These are phyloP conservation scores for Hypoxylon fragiforme DNA, from an alignment of 495 filamentous ascomycete species.

Conservation along the genomic window DNA sequence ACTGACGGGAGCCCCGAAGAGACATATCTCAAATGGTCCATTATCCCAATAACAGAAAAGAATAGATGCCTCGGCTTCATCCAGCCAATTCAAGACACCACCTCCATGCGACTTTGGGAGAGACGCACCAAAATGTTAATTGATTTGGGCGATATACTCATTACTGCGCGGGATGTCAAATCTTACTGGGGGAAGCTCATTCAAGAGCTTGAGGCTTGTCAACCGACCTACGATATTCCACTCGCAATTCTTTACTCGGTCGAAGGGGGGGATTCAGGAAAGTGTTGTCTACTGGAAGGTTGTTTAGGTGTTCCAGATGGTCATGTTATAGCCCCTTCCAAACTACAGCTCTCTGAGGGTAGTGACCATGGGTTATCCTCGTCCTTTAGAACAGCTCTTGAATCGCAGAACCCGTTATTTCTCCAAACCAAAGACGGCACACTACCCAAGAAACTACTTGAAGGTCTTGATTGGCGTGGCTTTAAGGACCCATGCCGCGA, in stretches of 20 bases:
- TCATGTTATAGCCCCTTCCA: constrained; percentile 58
- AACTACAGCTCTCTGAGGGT: constrained; percentile 58
- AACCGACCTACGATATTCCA: constrained; percentile 56
- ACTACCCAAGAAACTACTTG: constrained; percentile 56
- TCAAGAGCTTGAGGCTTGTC: constrained; percentile 61
- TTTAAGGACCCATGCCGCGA: constrained; percentile 64
- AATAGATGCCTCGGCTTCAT: constrained; percentile 55
- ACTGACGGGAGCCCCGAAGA: constrained; percentile 64
- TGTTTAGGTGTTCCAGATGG: constrained; percentile 62
- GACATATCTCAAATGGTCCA: constrained; percentile 68
- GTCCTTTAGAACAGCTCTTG: constrained; percentile 67
- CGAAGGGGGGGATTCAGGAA: constrained; percentile 57
- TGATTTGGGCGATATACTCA: constrained; percentile 69
- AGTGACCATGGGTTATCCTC: constrained; percentile 64
- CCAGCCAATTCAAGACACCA: constrained; percentile 69
- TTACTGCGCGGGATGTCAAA: constrained; percentile 65
- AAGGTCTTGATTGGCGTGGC: constrained; percentile 64
- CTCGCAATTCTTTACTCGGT: constrained; percentile 67
- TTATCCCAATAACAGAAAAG: constrained; percentile 64
- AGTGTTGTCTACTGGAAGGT: constrained; percentile 60
- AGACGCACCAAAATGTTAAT: constrained; percentile 65
- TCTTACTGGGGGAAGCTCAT: constrained; percentile 62
- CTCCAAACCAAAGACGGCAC: constrained; percentile 61
- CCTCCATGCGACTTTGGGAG: constrained; percentile 65
- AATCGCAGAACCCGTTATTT: constrained; percentile 54